Base-by-base conservation (phyloP, 495 filamentous ascomycete species). In the Daldinia caldariorum region DNA sequence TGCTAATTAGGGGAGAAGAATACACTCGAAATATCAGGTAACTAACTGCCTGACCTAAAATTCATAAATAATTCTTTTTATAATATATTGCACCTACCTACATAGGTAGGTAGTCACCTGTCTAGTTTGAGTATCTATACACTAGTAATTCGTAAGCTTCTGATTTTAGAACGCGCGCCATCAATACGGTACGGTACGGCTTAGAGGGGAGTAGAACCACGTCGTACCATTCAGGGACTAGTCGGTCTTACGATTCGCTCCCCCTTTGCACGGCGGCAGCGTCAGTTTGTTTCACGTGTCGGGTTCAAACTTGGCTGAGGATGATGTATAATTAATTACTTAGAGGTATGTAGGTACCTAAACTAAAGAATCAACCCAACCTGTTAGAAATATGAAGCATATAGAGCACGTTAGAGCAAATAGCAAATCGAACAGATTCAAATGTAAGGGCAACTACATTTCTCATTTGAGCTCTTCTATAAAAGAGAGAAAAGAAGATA, bases 211-310 rank as follows among this genome's bases (percentile, higher is more conserved):
- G 51, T 58, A 54, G 43, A 58, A 41, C 58, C 57, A 71, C 58
- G 12, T 71, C 68, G 62, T 66, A 53, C 62, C 63, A 71, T 39
- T 39, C 10, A 31, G 61, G 45, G 31, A 14, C 20, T 66, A 43
- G 47, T 20, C 22, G 43, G 43, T 71, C 68, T 66, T 66, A 71
- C 58, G 68, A 71, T 53, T 26, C 39, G 13, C 16, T 58, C 34
- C 68, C 61, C 67, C 61, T 70, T 57, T 65, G 43, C 50, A 49
- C 39, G 37, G 20, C 58, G 56, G 26, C 35, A n/a, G 43, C 45
- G 43, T 32, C 29, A 37, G 26, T 63, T 63, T 6, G 51, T 69
- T 63, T 68, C 53, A 68, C 14, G 18, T 13, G 34, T 18, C 43
- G 20, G 18, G 7, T 22, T 47, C 8, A 20, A 8, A 22, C 10